A percentile compares a stretch with the other conserved stretches of the same genome.
Conservation (phyloP, 2,329 filamentous ascomycete species). For the Arthrinium phaeospermum region DNA sequence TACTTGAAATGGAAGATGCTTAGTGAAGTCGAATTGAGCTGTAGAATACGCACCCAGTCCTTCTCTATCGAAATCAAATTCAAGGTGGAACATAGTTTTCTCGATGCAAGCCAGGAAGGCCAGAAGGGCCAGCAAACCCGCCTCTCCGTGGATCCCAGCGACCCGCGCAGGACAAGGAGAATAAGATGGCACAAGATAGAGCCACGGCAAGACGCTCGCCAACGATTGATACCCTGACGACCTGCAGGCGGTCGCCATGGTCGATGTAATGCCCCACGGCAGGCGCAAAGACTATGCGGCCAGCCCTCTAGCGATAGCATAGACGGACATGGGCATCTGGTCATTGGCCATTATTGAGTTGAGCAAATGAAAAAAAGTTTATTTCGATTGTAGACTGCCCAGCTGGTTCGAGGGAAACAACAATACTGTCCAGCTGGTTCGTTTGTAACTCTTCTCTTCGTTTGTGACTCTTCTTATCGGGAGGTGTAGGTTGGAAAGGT, state of each 20-base stretch:
- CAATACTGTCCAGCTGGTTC: background rate
- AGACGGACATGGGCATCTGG: conserved; percentile 66
- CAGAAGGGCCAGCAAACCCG: conserved; percentile 41
- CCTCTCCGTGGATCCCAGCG: conserved; percentile 30
- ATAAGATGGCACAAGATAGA: conserved; percentile 51
- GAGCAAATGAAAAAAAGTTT: background rate
- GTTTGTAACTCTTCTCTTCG: background rate
- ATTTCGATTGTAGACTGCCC: background rate
- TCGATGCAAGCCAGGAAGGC: conserved; percentile 69
- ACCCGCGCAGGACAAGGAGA: conserved; percentile 32
- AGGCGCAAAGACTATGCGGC: conserved; percentile 65
- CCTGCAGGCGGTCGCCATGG: conserved; percentile 52
- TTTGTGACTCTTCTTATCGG: too few species aligned
- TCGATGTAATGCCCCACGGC: conserved; percentile 67
- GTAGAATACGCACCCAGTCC: conserved; percentile 62
- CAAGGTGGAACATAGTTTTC: conserved; percentile 69
- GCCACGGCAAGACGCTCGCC: conserved; percentile 52
- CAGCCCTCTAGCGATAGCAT: conserved; percentile 65
- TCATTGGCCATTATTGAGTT: background rate
- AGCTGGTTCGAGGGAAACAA: background rate
- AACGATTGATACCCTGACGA: conserved; percentile 57
- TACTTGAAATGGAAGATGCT: background rate
- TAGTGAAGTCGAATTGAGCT: background rate
- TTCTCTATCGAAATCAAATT: conserved; percentile 73
- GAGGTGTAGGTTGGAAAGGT: background rate